Percentiles rank a stretch among this genome's conserved stretches.
Evolutionary conservation across 805 yeast genomes (phyloP).

Genomic region (Starmera dryadoides): DNA sequence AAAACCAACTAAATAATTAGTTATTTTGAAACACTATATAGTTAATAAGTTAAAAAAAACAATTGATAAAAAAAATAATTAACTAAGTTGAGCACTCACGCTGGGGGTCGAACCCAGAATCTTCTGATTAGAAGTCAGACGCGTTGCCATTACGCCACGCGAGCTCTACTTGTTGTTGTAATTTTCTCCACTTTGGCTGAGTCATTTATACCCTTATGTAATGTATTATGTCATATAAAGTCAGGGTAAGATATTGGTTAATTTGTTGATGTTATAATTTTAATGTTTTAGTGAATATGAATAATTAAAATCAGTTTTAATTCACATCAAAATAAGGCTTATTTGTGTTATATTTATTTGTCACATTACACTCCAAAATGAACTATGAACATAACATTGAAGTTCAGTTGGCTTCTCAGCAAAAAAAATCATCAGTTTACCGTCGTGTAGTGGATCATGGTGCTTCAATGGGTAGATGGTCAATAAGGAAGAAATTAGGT

Average conservation of each 20-base stretch:
- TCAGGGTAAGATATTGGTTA: too few species aligned
- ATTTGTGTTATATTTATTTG: too few species aligned
- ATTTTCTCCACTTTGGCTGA: too few species aligned
- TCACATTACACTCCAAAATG: not conserved
- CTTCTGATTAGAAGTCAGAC: conserved; percentile 41
- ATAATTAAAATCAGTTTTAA: too few species aligned
- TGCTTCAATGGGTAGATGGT: conserved; percentile 63
- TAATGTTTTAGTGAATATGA: too few species aligned
- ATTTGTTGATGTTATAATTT: too few species aligned
- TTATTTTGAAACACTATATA: too few species aligned
- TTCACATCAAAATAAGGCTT: too few species aligned
- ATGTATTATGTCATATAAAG: too few species aligned
- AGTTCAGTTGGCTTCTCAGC: conserved; percentile 29
- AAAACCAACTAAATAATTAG: too few species aligned
- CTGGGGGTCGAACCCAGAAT: conserved; percentile 46
- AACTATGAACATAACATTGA: conserved; percentile 19
- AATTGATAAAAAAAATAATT: conserved; percentile 1
- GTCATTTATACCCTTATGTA: too few species aligned
- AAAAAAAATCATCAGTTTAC: conserved; percentile 40
- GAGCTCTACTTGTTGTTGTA: conserved; percentile 1
- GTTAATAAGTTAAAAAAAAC: too few species aligned
- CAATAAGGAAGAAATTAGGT: conserved; percentile 36
- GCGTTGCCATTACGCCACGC: conserved; percentile 29
- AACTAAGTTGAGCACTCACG: conserved; percentile 28
- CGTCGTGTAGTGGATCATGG: conserved; percentile 77